Evolutionary conservation across 2,329 filamentous ascomycete genomes (phyloP).

Genomic region (Botrytis tulipae): DNA sequence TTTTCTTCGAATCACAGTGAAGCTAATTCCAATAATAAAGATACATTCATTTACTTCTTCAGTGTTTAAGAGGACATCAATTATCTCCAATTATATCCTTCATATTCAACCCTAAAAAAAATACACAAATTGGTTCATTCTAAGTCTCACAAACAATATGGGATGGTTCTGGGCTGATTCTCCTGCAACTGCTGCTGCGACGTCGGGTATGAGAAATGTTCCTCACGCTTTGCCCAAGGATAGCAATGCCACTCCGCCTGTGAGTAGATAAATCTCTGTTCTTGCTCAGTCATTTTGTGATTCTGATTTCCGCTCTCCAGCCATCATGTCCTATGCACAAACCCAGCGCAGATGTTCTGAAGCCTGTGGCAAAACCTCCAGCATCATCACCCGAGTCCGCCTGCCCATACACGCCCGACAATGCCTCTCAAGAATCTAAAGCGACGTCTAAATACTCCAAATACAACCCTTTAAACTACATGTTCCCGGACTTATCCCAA

Average conservation of each 20-base stretch:
- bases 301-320: constrained; percentile 41
- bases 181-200: constrained; percentile 25
- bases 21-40: constrained; percentile 15
- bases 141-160: constrained; percentile 26
- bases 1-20: constrained; percentile 6
- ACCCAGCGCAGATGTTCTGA: constrained; percentile 36
- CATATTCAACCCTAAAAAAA: not conserved
- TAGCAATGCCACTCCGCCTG: constrained; percentile 32
- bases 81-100: not conserved
- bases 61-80: not conserved
- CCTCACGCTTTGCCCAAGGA: constrained; percentile 31
- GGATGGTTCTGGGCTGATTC: constrained; percentile 39
- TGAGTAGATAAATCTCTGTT: constrained; percentile 23
- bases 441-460: constrained; percentile 57
- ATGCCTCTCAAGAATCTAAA: constrained; percentile 25
- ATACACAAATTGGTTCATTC: not conserved
- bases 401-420: constrained; percentile 38
- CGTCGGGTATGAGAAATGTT: constrained; percentile 28
- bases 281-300: constrained; percentile 21
- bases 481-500: constrained; percentile 87
- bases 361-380: constrained; percentile 32
- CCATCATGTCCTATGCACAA: constrained; percentile 70
- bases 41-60: not conserved
- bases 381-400: constrained; percentile 36
- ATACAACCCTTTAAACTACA: constrained; percentile 85